These are phyloP conservation scores for Chlorella sp. DNA, from an alignment of 139 green algal species.

Conservation along the genomic window DNA sequence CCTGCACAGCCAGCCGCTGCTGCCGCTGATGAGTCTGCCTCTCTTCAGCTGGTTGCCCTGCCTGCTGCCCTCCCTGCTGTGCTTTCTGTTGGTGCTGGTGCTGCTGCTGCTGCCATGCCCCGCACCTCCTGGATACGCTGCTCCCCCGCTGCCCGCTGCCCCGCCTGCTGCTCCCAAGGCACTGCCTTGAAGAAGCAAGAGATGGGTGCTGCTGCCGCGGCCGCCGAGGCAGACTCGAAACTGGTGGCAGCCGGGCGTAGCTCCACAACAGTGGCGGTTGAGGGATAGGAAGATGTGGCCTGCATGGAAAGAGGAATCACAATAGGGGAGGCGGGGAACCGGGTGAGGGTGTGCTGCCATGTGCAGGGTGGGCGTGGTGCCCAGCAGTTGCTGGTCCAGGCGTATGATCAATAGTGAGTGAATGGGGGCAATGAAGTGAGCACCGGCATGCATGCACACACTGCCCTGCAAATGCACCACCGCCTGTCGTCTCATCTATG, in stretches of 20 bases:
- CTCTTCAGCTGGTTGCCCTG: background rate
- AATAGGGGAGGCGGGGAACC: background rate
- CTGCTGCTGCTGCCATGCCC: background rate
- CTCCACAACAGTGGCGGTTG: slow-evolving; percentile 9
- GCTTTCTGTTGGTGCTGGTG: background rate
- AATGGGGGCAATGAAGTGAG: no score
- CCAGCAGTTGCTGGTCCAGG: no score
- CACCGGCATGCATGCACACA: no score
- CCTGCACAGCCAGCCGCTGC: background rate
- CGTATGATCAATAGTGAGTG: no score
- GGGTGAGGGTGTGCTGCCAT: background rate
- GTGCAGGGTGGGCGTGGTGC: no score
- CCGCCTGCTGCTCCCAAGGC: background rate
- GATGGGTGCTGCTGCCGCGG: slow-evolving; percentile 25
- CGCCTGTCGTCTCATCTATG: no score
- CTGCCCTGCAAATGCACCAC: no score
- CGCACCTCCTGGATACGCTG: background rate
- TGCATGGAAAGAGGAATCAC: background rate
- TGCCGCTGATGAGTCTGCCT: background rate
- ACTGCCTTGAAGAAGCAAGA: slow-evolving; percentile 1
- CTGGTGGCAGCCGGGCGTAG: slow-evolving; percentile 24
- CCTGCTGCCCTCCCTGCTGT: background rate
- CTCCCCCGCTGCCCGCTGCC: background rate
- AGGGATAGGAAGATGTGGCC: background rate
- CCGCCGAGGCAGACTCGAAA: background rate